These are phyloP conservation scores for Leptographium flavum DNA, from an alignment of 2,329 filamentous ascomycete genomes.

Conservation along the genomic window DNA sequence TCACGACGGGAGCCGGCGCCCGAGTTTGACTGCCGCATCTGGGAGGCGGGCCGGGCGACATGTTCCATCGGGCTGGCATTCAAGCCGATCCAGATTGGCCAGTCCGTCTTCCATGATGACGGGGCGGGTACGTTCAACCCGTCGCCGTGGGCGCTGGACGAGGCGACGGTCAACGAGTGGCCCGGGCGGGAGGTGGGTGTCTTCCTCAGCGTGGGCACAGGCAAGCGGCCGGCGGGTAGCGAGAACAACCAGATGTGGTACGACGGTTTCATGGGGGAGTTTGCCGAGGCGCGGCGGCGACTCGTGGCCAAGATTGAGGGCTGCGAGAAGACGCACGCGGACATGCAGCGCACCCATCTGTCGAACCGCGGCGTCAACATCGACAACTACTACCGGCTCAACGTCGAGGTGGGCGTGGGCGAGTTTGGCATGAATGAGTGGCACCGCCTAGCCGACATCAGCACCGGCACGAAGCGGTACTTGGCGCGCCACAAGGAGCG, in stretches of 20 bases:
- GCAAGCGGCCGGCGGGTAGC: constrained; percentile 54
- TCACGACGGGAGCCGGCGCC: constrained; percentile 82
- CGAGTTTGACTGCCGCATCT: constrained; percentile 89
- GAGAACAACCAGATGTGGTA: constrained; percentile 72
- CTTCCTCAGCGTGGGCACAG: constrained; percentile 88
- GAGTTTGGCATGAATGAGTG: constrained; percentile 99
- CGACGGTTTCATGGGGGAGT: constrained; percentile 83
- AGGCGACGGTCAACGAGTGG: constrained; percentile 88
- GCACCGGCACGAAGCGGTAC: constrained; percentile 78
- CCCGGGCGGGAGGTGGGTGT: constrained; percentile 85
- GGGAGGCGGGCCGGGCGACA: constrained; percentile 94
- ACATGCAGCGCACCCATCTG: constrained; percentile 70
- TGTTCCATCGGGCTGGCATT: constrained; percentile 84
- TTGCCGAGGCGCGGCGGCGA: constrained; percentile 73
- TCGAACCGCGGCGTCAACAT: constrained; percentile 63
- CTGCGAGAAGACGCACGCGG: constrained; percentile 79
- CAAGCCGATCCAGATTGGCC: constrained; percentile 87
- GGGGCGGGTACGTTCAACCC: constrained; percentile 88
- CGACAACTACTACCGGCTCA: constrained; percentile 92
- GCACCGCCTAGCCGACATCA: constrained; percentile 87
- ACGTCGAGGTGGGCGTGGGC: constrained; percentile 88
- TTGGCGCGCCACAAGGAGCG: constrained; percentile 61
- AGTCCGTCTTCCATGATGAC: constrained; percentile 88
- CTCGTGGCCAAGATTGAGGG: constrained; percentile 89
- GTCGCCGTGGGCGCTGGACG: constrained; percentile 69